Base-by-base conservation (phyloP, 495 filamentous ascomycete genomes). In the Lineolata rhizophorae region DNA sequence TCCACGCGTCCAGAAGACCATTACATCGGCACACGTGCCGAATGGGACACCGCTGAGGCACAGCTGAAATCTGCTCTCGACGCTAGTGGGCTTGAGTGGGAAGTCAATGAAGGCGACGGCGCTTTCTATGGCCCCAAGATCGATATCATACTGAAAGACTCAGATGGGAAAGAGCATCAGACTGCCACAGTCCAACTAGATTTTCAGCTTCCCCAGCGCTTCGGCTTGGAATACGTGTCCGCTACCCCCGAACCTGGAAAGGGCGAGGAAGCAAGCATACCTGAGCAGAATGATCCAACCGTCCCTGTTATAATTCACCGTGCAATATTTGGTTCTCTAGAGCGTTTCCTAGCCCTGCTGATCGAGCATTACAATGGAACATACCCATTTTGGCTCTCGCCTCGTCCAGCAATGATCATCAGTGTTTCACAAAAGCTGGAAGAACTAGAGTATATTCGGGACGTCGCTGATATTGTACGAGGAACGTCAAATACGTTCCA, bases 101-200 rank as follows among this genome's bases (percentile, higher is more conserved):
- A 60, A 0, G 20, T 83, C 31, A 83, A 77, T 39, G 62, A 70
- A 38, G 81, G 80, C 4, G 84, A 91, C 37, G 84, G 84, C 18
- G 84, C 84, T 4, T 94, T 94, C 45, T 94, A 92, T 49, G 84
- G 84, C 0, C 84, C 84, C 6, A 94, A 94, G 54, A 92, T 94
- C 39, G 84, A 94, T 43, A 75, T 91, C 27, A 73, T 90, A 28
- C 53, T 92, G 8, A 69, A 64, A 38, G 84, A 90, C 39, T 68
- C 72, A 12, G 68, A 83, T 39, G 80, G 81, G 3, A 92, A 90
- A 47, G 76, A 79, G 37, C 83, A 92, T 45, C 84, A 94, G 40
- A 76, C 84, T 11, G 84, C 81, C 10, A 92, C 84, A 3, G 75
- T 92, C 32, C 84, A 94, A 54, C 63, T 94, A 19, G 84, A 94